phyloP scores from a whole-genome alignment of 768 basidiomycete genomes.

The Hydnomerulius pinastri region DNA sequence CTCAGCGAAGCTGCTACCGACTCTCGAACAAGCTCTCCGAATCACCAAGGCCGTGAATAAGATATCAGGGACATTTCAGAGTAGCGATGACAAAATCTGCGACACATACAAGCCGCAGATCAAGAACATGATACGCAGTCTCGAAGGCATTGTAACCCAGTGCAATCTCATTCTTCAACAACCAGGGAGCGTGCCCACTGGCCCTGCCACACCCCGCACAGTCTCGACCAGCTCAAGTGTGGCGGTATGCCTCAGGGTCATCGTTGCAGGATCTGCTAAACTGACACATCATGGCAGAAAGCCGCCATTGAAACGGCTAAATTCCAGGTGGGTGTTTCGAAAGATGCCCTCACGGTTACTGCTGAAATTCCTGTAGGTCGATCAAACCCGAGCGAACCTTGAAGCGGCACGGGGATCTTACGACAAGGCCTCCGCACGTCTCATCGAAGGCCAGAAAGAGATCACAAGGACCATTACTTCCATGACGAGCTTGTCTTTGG shows the following conservation, averaged over 20 bases:
- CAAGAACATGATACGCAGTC: constrained; percentile 14
- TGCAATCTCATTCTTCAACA: constrained; percentile 22
- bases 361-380: constrained; percentile 6
- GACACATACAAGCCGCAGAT: background rate
- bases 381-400: constrained; percentile 22
- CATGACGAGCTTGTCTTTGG: constrained; percentile 20
- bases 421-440: constrained; percentile 9
- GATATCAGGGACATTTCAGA: background rate
- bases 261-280: background rate
- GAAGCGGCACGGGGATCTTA: constrained; percentile 19
- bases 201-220: constrained; percentile 16
- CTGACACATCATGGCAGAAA: background rate
- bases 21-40: background rate
- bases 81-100: background rate
- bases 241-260: background rate
- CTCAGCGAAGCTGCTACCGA: constrained; percentile 14
- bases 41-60: background rate
- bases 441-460: constrained; percentile 21
- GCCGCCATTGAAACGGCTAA: background rate
- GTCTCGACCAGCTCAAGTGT: background rate
- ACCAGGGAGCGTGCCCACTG: constrained; percentile 12
- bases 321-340: background rate
- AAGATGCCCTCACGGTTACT: background rate
- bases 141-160: constrained; percentile 17
- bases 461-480: constrained; percentile 19